Base-by-base conservation (phyloP, 108 stramenopile species). In the Conticribra weissflogii region DNA sequence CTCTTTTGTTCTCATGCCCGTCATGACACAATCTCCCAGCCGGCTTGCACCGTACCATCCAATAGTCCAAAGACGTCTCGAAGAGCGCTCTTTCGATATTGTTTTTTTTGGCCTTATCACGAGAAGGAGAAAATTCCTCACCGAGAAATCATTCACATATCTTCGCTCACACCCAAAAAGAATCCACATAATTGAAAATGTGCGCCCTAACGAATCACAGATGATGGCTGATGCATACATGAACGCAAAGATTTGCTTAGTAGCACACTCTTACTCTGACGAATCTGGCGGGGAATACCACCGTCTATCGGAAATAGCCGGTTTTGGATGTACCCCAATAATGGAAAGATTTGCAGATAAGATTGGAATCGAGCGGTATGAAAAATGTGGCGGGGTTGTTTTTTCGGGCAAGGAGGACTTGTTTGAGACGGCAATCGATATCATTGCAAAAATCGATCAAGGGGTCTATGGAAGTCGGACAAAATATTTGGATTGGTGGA, bases 11-110 rank as follows among this genome's bases (percentile, higher is more conserved):
- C 25, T 61, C 4, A 24, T 61, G 21, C 60, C 60, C 7, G 60
- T 61, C n/a, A 61, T 61, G 60, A 61, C 60, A 9, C 60, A 61
- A 45, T 23, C 22, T 61, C 60, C 60, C 19, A 61, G 60, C 22
- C 34, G 60, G 7, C 17, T 61, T 12, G 44, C 60, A 45, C 16
- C 18, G 4, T 45, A 45, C 5, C 44, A 61, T 24, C 60, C 60
- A 21, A 1, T 9, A 22, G n/a, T 61, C 4, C 60, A 18, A 24
- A 61, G 47, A 61, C 21, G 4, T 33, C 60, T 45, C 24, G 23
- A 61, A 25, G 31, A 36, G 22, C 34, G 60, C 18, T 41, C 34
- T n/a, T 23, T 41, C 27, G 60, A 33, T 2, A 45, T 61, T 19
- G 60, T 45, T 1, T 61, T 61, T 25, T 61, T 61, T 21, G 60